Evolutionary conservation across 805 yeast genomes (phyloP).

Genomic region (Grigorovia humatica): DNA sequence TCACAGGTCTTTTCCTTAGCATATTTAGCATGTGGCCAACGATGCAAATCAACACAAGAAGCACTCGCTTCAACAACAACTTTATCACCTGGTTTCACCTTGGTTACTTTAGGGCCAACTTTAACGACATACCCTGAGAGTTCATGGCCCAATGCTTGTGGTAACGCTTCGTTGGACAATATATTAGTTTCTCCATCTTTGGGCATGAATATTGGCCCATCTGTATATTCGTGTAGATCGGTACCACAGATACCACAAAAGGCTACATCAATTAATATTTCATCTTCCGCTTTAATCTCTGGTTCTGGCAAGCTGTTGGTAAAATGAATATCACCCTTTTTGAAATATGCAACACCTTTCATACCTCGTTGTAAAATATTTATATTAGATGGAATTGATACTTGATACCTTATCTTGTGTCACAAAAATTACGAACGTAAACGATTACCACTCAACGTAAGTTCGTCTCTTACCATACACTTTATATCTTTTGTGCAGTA

Average conservation of each 20-base stretch:
- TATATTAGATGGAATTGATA: too few species aligned
- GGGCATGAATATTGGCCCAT: constrained; percentile 49
- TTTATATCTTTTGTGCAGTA: too few species aligned
- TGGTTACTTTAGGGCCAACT: constrained; percentile 38
- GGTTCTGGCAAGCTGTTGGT: constrained; percentile 30
- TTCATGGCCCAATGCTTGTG: constrained; percentile 46
- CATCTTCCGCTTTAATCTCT: constrained; percentile 26
- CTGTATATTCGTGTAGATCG: constrained; percentile 45
- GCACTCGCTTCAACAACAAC: constrained; percentile 56
- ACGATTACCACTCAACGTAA: too few species aligned
- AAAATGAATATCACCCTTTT: constrained; percentile 35
- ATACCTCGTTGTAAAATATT: constrained; percentile 13
- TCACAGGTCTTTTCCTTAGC: constrained; percentile 6
- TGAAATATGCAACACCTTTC: constrained; percentile 40
- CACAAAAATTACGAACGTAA: too few species aligned
- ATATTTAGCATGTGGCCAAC: constrained; percentile 30
- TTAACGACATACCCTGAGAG: constrained; percentile 36
- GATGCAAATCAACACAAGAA: constrained; percentile 39
- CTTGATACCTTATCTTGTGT: too few species aligned
- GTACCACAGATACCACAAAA: constrained; percentile 56
- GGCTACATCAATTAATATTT: constrained; percentile 33
- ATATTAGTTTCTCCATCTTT: constrained; percentile 28
- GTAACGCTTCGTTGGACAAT: constrained; percentile 32
- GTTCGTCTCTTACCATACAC: background rate
- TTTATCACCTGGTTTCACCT: constrained; percentile 42